Conservation (phyloP, 2,329 filamentous ascomycete genomes). For the Microsporum ferrugineum region DNA sequence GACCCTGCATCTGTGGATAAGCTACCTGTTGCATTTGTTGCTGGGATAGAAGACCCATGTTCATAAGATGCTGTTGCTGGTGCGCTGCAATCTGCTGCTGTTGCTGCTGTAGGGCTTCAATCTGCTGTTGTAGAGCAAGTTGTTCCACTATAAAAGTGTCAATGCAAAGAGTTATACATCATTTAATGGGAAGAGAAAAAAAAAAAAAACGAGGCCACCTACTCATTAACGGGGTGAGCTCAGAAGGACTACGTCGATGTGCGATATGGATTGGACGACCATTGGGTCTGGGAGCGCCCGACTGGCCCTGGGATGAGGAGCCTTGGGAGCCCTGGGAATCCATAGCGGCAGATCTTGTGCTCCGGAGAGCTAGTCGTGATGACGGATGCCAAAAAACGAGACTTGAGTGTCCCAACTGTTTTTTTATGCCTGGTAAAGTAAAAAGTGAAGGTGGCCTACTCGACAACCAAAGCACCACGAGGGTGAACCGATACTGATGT, state of each 20-base stretch:
- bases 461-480: neutral
- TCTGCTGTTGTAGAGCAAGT: constrained; percentile 87
- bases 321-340: neutral
- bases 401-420: neutral
- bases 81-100: constrained; percentile 95
- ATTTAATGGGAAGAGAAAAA: constrained; percentile 5
- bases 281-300: constrained; percentile 49
- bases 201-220: constrained; percentile 45
- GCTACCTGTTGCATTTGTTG: constrained; percentile 64
- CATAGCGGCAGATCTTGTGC: neutral
- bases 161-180: neutral
- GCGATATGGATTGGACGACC: constrained; percentile 86
- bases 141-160: constrained; percentile 61
- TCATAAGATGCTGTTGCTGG: constrained; percentile 78
- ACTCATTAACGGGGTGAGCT: constrained; percentile 90
- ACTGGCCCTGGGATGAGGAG: constrained; percentile 34
- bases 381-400: neutral
- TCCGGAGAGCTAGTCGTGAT: neutral
- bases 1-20: constrained; percentile 60
- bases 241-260: constrained; percentile 82
- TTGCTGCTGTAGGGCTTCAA: constrained; percentile 88
- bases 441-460: neutral
- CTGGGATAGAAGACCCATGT: constrained; percentile 71
- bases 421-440: neutral
- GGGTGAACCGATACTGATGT: neutral